Base-by-base conservation (phyloP, 345 rosid genomes). In the Toxicodendron radicans region DNA sequence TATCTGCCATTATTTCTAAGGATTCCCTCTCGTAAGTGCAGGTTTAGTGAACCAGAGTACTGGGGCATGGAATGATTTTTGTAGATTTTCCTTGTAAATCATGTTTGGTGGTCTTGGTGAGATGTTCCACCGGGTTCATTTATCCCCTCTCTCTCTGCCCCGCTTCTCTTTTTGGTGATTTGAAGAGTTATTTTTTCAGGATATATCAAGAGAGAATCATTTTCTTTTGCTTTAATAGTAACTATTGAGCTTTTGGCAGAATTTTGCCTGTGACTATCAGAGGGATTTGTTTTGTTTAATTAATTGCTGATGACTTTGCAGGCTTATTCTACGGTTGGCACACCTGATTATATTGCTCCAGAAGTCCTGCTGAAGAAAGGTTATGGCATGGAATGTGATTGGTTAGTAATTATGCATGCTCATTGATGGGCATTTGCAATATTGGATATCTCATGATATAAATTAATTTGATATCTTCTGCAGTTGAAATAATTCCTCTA, bases 281-380 rank as follows among this genome's bases (percentile, higher is more conserved):
- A 27, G 48, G 51, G 51, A 72, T 54, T 73, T 62, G 35, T 51
- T 59, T 73, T 73, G 43, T 52, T 59, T 73, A 66, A 56, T 27
- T 62, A 70, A 69, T 48, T 21, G 77, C n/a, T 68, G 38, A 66
- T 75, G 72, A 67, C 74, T 53, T 66, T 88, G 84, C 87, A 95
- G 99, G 99, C 99, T 71, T 95, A 90, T 86, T 95, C 98, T 16
- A 95, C 99, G 52, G 98, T 95, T 58, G 99, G 99, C 20, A 91
- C 99, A 64, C 98, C 99, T 13, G 99, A 95, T 79, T 92, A 92
- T 80, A 95, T 95, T 65, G 99, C 99, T 72, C 99, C 99, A 48
- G 99, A 92, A 84, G 97, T 92, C 48, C 82, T 95, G 11, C 72
- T 95, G 83, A 95, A 95, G 91, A 95, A 92, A 90, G 99, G 99